Percentiles rank a stretch among this genome's conserved stretches.
Conservation (phyloP, 495 filamentous ascomycete genomes). For the Hypoxylon trugodes region DNA sequence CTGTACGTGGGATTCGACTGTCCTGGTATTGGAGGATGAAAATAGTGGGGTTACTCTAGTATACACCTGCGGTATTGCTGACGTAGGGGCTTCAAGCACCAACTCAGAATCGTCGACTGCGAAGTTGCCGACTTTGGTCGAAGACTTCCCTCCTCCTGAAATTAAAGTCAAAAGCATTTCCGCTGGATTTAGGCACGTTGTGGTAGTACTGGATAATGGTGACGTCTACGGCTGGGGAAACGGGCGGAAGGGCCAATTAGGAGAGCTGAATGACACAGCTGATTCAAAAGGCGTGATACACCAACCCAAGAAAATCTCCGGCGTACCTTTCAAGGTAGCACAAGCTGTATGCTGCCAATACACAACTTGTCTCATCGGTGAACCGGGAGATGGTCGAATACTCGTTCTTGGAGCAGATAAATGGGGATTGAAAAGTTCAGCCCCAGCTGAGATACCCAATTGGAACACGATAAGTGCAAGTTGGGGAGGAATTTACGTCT, state of each 20-base stretch:
- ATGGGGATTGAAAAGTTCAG: conserved; percentile 63
- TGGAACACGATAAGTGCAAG: conserved; percentile 74
- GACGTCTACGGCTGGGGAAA: conserved; percentile 89
- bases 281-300: conserved; percentile 52
- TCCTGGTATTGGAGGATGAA: conserved; percentile 60
- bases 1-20: conserved; percentile 79
- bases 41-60: conserved; percentile 51
- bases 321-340: conserved; percentile 61
- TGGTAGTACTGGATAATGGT: conserved; percentile 76
- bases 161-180: conserved; percentile 64
- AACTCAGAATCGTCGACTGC: neutral
- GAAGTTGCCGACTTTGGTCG: conserved; percentile 46
- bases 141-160: conserved; percentile 67
- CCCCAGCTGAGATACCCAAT: conserved; percentile 46
- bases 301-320: conserved; percentile 66
- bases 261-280: conserved; percentile 48
- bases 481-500: conserved; percentile 83
- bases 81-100: conserved; percentile 25
- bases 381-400: conserved; percentile 61
- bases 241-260: conserved; percentile 84
- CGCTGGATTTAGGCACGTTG: conserved; percentile 79
- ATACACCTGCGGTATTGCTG: conserved; percentile 65
- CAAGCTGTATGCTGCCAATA: conserved; percentile 80
- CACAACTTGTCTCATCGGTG: conserved; percentile 76
- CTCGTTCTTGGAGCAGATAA: conserved; percentile 74